These are phyloP conservation scores for Shiraia sp. DNA, from an alignment of 2,329 filamentous ascomycete genomes.

Conservation along the genomic window DNA sequence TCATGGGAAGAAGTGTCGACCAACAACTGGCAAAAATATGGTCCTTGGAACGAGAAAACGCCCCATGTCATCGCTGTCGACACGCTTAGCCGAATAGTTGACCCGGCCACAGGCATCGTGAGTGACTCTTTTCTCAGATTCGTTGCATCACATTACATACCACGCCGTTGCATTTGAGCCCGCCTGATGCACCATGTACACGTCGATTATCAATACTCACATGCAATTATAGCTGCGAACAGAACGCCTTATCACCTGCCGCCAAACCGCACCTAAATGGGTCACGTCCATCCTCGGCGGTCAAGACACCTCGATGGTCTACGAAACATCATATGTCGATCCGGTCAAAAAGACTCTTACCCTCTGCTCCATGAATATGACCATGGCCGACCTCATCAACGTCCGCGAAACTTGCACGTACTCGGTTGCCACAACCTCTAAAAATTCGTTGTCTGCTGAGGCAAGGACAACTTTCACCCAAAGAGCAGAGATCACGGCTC, in stretches of 20 bases:
- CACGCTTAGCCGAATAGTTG: slow-evolving; percentile 75
- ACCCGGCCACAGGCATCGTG: slow-evolving; percentile 68
- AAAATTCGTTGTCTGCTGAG: slow-evolving; percentile 40
- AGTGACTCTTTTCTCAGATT: slow-evolving; percentile 40
- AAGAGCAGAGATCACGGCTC: slow-evolving; percentile 87
- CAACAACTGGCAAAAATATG: slow-evolving; percentile 98
- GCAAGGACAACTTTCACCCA: slow-evolving; percentile 79
- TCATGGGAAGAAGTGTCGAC: slow-evolving; percentile 98
- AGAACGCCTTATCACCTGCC: slow-evolving; percentile 68
- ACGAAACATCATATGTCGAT: slow-evolving; percentile 95
- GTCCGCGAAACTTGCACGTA: slow-evolving; percentile 94
- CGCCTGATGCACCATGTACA: no score
- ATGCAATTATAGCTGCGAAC: slow-evolving; percentile 62
- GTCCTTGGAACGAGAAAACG: slow-evolving; percentile 98
- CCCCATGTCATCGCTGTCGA: slow-evolving; percentile 95
- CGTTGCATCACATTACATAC: slow-evolving; percentile 1
- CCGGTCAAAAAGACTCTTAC: slow-evolving; percentile 82
- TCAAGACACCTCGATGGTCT: slow-evolving; percentile 82
- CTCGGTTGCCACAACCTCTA: slow-evolving; percentile 59
- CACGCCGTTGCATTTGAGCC: background rate
- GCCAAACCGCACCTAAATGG: slow-evolving; percentile 75
- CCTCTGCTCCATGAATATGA: slow-evolving; percentile 95
- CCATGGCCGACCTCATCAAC: slow-evolving; percentile 84
- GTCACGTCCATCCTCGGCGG: slow-evolving; percentile 78
- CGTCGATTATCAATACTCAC: no score